Conservation (phyloP, 305 asterid genomes). For the Fraxinus sp. region DNA sequence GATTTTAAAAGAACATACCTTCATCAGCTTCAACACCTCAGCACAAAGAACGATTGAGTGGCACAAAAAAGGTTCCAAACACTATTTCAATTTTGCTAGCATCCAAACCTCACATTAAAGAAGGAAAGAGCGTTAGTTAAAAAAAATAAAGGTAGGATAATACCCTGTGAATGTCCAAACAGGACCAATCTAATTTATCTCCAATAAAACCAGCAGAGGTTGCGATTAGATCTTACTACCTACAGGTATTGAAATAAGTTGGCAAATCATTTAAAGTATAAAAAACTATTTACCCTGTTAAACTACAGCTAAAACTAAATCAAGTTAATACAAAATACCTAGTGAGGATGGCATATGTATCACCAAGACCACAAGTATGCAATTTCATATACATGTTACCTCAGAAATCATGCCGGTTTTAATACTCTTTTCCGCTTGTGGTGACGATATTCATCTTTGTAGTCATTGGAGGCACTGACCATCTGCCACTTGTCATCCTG, state of each 20-base stretch:
- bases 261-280: too few relatives aligned
- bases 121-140: slow-evolving; percentile 36
- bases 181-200: slow-evolving; percentile 33
- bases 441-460: slow-evolving; percentile 20
- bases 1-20: slow-evolving; percentile 36
- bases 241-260: slow-evolving; percentile 13
- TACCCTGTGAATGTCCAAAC: slow-evolving; percentile 36
- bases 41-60: slow-evolving; percentile 24
- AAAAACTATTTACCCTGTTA: slow-evolving; percentile 15
- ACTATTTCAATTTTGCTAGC: slow-evolving; percentile 36
- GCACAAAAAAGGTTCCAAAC: slow-evolving; percentile 33
- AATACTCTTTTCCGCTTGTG: slow-evolving; percentile 32
- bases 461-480: slow-evolving; percentile 25
- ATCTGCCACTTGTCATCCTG: slow-evolving; percentile 27
- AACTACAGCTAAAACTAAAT: slow-evolving; percentile 26
- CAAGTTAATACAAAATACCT: slow-evolving; percentile 31
- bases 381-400: slow-evolving; percentile 40
- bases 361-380: slow-evolving; percentile 29
- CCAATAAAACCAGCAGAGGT: slow-evolving; percentile 40
- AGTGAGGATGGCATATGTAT: slow-evolving; percentile 19
- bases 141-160: slow-evolving; percentile 31
- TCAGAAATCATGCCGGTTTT: slow-evolving; percentile 29
- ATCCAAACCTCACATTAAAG: slow-evolving; percentile 42
- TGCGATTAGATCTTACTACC: slow-evolving; percentile 29
- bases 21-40: slow-evolving; percentile 33